A percentile compares a stretch with the other conserved stretches of the same genome.
These are phyloP conservation scores for Endothia cerciana DNA, from an alignment of 2,329 filamentous ascomycete genomes.

Conservation along the genomic window DNA sequence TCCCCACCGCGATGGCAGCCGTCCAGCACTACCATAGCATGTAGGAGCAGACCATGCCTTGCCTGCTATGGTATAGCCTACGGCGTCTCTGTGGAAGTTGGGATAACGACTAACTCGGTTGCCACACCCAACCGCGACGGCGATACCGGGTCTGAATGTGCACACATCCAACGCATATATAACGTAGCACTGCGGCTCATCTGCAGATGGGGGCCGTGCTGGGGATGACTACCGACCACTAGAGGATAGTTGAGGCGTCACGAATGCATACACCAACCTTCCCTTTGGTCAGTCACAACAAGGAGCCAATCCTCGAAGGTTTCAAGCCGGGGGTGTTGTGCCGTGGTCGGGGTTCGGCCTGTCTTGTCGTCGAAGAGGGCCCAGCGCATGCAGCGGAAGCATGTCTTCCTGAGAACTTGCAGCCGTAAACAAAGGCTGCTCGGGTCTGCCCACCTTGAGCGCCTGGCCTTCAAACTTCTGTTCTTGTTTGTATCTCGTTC, in stretches of 20 bases:
- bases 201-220: neutral
- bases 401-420: neutral
- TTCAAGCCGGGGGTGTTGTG: neutral
- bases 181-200: slow-evolving; percentile 12
- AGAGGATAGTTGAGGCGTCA: neutral
- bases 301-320: neutral
- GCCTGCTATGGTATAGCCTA: no score
- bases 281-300: neutral
- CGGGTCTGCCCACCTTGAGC: neutral
- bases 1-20: slow-evolving; percentile 5
- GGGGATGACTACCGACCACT: neutral
- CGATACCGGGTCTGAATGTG: no score
- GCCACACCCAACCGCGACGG: no score
- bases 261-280: neutral
- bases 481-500: slow-evolving; percentile 6
- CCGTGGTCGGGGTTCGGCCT: neutral
- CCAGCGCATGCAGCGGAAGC: neutral
- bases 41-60: no score
- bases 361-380: no score
- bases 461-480: neutral
- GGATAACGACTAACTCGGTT: no score
- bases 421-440: neutral
- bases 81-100: no score
- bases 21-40: no score
- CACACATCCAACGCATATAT: no score